Evolutionary conservation across 176 grass and related monocot genomes (phyloP), one percentile per base, ranked within the genome.

Genomic region (Elaeis guineensis): DNA sequence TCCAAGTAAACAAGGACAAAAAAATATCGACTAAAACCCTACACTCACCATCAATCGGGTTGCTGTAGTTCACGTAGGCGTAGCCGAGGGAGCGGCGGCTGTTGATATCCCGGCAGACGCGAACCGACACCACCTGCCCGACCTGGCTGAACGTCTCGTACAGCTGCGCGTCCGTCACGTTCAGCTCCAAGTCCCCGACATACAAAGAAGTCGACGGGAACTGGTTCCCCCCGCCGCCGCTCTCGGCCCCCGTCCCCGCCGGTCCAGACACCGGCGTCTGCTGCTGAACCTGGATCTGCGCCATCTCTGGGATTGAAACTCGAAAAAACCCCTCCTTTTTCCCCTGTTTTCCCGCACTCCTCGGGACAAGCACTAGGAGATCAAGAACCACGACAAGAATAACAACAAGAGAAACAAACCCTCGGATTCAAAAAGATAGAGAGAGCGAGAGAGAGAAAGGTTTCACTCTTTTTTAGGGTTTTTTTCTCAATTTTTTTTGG

Each of bases 21-120:
- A n/a, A 12, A 44, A 44, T 9, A 44, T 35, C 6, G 35, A 14
- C 35, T 44, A 44, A 35, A 44, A 44, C 35, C 35, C 35, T 44
- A 12, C 11, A 65, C 78, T 89, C 53, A 97, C 92, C 92, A 55
- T 98, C 87, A 3, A 73, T 25, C 1, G 87, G 79, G 63, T 52
- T 91, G 79, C 20, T 89, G 84, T 92, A 98, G 81, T 98, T 98
- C 71, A 98, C 88, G 25, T 92, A 92, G 48, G 79, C 93, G 52
- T 98, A 98, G 3, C 93, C 93, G n/a, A 98, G 87, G 16, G 93
- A 98, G 62, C 83, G 77, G 30, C 93, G 70, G 17, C 84, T 65
- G 67, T 51, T 83, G 78, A 92, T 61, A 66, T 98, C 93, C 50
- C 93, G 83, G 73, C 93, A 98, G 51, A 98, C 87, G 65, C 87